Evolutionary conservation across 1,284 basidiomycete species (phyloP).

Genomic region (Cutaneotrichosporon curvatum): DNA sequence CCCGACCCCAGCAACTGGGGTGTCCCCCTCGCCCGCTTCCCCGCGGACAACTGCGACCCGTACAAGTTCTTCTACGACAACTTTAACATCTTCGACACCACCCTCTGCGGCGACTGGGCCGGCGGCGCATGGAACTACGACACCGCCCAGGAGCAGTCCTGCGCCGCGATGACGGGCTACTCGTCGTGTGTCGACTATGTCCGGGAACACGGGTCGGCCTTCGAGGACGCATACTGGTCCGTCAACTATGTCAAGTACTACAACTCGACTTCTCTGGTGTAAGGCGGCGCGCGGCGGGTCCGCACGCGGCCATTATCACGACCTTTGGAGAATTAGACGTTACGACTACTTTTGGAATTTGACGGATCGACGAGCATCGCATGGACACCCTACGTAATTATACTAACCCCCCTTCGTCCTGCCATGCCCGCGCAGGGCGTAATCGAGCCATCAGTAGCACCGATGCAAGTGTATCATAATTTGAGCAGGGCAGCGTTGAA

Average conservation of each 20-base stretch:
- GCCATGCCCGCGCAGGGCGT: no score
- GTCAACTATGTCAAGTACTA: constrained; percentile 40
- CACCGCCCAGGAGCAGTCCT: constrained; percentile 48
- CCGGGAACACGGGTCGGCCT: constrained; percentile 59
- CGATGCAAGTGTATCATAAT: neutral
- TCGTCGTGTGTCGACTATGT: constrained; percentile 71
- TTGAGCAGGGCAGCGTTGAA: neutral
- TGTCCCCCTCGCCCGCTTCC: constrained; percentile 64
- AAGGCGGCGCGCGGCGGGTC: neutral
- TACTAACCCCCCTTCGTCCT: no score
- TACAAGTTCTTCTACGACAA: constrained; percentile 76
- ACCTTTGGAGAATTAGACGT: no score
- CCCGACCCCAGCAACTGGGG: constrained; percentile 71
- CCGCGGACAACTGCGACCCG: constrained; percentile 61
- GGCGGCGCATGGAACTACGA: constrained; percentile 50
- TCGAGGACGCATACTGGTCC: constrained; percentile 66
- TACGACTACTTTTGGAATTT: no score
- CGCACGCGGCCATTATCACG: no score
- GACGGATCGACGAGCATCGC: no score
- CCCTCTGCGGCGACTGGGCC: constrained; percentile 75
- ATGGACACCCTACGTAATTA: no score
- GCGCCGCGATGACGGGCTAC: constrained; percentile 71
- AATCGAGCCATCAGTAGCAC: no score
- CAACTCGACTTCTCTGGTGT: constrained; percentile 7
- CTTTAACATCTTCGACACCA: constrained; percentile 43